Base-by-base conservation (phyloP, 2,329 filamentous ascomycete genomes). In the Beauveria australis region DNA sequence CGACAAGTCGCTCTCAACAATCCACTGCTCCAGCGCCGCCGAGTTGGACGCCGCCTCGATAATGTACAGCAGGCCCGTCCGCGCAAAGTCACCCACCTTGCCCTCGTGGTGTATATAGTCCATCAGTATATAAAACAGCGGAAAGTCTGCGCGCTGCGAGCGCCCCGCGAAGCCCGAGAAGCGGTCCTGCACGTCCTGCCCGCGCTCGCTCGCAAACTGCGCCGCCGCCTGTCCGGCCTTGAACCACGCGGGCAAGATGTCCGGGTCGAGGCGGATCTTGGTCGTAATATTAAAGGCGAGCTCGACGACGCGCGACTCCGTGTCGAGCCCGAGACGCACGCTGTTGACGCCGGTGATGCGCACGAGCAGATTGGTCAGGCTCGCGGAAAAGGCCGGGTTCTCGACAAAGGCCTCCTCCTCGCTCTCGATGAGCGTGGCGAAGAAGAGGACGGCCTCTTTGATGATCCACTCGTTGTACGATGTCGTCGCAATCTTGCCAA, bases 41-140 rank as follows among this genome's bases (percentile, higher is more conserved):
- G 92, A 96, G 66, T 86, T 88, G 0, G 91, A 93, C 0, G 93
- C 91, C 0, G 91, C 90, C 75, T 97, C 93, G 67, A 97, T 96
- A 62, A 99, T 90, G 74, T 99, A 99, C 8, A 99, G 81, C 63
- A 99, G 74, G 0, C 94, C 94, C 0, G 94, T 99, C 61, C 94
- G 82, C 2, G 94, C 93, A 78, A 99, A 99, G 73, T 99, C 94
- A 14, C 94, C 94, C 19, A 95, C 89, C 60, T 93, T 88, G 47
- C 94, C 94, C 71, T 97, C 93, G 66, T 96, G 89, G 70, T 99
- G 93, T 58, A 99, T 95, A 71, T 96, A 96, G 71, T 99, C 92
- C 71, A 99, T 90, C 65, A 99, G 79, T 46, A 97, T 83, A 71
- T 97, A 97, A 75, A 97, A 97, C 1, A 99, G 76, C 0, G 94